Conservation (phyloP, 495 filamentous ascomycete species). For the Xylaria venustula region DNA sequence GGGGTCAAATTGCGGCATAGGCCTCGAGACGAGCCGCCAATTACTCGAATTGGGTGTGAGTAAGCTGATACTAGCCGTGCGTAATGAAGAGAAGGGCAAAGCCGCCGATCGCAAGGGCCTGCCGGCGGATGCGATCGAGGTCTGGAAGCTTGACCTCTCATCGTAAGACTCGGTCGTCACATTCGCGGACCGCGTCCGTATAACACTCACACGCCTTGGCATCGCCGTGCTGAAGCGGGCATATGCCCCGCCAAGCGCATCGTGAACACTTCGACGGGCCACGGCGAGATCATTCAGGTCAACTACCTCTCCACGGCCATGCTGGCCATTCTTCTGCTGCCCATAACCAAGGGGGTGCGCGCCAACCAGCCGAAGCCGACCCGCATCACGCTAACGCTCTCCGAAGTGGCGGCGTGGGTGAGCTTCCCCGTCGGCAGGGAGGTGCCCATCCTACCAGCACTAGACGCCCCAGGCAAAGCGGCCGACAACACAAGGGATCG, state of each 20-base stretch:
- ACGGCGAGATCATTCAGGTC: constrained; percentile 44
- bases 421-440: neutral
- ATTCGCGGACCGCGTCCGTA: constrained; percentile 38
- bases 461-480: constrained; percentile 35
- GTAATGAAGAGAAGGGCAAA: constrained; percentile 44
- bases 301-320: constrained; percentile 45
- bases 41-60: constrained; percentile 39
- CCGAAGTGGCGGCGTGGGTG: constrained; percentile 9
- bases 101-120: constrained; percentile 4
- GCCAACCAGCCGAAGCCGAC: constrained; percentile 9
- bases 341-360: constrained; percentile 13
- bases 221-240: constrained; percentile 52
- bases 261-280: constrained; percentile 34
- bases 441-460: constrained; percentile 31
- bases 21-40: constrained; percentile 45
- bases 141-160: constrained; percentile 55
- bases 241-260: constrained; percentile 25
- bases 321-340: constrained; percentile 42
- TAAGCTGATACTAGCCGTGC: constrained; percentile 50
- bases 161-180: constrained; percentile 39
- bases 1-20: constrained; percentile 50
- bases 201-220: constrained; percentile 39
- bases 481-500: constrained; percentile 22
- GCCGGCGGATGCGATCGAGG: constrained; percentile 33
- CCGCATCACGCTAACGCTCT: constrained; percentile 12